phyloP scores from a whole-genome alignment of 352 stramenopile genomes.

The Pythium volutum region DNA sequence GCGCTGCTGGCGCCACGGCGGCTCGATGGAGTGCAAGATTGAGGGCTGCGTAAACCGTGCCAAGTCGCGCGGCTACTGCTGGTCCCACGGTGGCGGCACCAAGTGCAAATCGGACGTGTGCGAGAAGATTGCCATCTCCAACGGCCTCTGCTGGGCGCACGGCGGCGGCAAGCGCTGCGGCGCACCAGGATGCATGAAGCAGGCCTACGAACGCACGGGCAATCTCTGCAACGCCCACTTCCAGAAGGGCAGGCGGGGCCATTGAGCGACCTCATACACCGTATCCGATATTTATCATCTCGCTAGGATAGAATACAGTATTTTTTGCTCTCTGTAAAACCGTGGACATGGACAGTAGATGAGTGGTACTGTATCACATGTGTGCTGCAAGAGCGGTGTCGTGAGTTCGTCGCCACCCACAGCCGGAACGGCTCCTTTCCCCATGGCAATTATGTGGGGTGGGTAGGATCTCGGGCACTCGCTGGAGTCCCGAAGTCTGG shows the following conservation, averaged over 20 bases:
- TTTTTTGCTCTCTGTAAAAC: too few species aligned
- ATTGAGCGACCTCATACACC: background rate
- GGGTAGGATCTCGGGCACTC: too few species aligned
- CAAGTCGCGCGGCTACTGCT: conserved; percentile 79
- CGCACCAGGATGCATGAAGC: conserved; percentile 54
- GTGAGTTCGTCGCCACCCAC: too few species aligned
- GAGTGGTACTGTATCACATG: too few species aligned
- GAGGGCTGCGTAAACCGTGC: conserved; percentile 65
- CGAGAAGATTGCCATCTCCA: conserved; percentile 76
- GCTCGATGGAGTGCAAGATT: conserved; percentile 72
- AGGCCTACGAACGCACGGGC: conserved; percentile 72
- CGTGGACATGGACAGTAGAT: too few species aligned
- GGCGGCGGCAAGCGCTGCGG: conserved; percentile 66
- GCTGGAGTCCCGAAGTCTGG: too few species aligned
- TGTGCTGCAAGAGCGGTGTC: too few species aligned
- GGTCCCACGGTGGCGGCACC: conserved; percentile 75
- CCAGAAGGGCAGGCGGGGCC: conserved; percentile 18
- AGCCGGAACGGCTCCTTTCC: too few species aligned
- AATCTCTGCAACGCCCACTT: conserved; percentile 68
- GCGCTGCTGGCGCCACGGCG: conserved; percentile 67
- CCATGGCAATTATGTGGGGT: too few species aligned
- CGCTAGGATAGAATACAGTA: too few species aligned
- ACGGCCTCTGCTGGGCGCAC: conserved; percentile 70
- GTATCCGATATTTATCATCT: too few species aligned
- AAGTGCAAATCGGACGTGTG: conserved; percentile 69